Percentiles rank a stretch among this genome's conserved stretches.
These are phyloP conservation scores for Suillus subalutaceus DNA, from an alignment of 768 basidiomycete genomes.

Conservation along the genomic window DNA sequence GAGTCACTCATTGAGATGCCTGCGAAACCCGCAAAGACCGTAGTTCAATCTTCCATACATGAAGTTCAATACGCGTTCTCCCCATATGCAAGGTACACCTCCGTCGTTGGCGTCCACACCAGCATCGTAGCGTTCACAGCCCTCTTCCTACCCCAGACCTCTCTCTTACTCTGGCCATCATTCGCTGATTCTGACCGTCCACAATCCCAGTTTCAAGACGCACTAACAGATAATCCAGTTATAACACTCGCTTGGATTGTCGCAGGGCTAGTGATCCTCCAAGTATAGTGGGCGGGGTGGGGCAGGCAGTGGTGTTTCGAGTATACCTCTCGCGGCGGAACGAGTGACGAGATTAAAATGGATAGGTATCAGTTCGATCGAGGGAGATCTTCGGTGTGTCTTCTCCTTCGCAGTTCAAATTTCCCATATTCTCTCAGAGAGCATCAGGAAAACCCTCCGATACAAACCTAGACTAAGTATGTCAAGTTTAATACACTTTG, in stretches of 20 bases:
- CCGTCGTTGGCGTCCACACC: constrained; percentile 68
- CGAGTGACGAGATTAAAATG: constrained; percentile 45
- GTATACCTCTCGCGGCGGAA: constrained; percentile 42
- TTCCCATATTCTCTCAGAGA: constrained; percentile 41
- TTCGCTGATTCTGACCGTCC: constrained; percentile 52
- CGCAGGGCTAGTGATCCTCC: constrained; percentile 53
- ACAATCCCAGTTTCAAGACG: constrained; percentile 69
- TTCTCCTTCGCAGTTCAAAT: constrained; percentile 7
- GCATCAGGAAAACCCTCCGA: no score
- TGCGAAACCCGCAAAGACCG: constrained; percentile 5
- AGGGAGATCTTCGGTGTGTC: constrained; percentile 43
- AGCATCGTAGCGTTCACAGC: constrained; percentile 66
- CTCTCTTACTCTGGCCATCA: constrained; percentile 41
- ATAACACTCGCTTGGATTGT: constrained; percentile 61
- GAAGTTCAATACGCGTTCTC: constrained; percentile 27
- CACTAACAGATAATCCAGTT: constrained; percentile 62
- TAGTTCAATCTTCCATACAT: constrained; percentile 1
- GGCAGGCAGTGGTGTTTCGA: constrained; percentile 61
- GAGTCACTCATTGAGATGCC: constrained; percentile 1
- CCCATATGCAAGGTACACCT: constrained; percentile 63
- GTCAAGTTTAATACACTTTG: no score
- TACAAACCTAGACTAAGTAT: no score
- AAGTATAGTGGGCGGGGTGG: constrained; percentile 76
- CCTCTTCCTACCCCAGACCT: constrained; percentile 69
- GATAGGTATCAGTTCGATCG: constrained; percentile 43